Conservation (phyloP, 1,139 yeast species). For the Hemisphaericaspora xylofermentans region DNA sequence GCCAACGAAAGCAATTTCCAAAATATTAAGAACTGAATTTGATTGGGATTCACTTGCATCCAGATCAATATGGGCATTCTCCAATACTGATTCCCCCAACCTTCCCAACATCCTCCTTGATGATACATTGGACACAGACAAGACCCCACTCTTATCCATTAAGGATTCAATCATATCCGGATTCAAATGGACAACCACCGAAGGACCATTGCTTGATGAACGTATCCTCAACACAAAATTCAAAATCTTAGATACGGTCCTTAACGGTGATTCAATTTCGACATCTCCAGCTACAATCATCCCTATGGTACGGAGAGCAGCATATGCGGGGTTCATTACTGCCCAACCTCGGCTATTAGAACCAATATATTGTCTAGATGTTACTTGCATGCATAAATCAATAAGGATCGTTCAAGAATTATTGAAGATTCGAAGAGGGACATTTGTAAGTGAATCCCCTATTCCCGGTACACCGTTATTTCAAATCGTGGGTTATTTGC, state of each 20-base stretch:
- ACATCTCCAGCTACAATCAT: constrained; percentile 74
- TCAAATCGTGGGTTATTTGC: constrained; percentile 63
- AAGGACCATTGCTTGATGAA: constrained; percentile 91
- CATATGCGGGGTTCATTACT: constrained; percentile 76
- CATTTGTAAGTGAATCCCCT: constrained; percentile 47
- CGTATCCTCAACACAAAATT: constrained; percentile 72
- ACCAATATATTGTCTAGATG: constrained; percentile 69
- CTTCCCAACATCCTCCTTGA: constrained; percentile 64
- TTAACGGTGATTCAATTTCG: constrained; percentile 48
- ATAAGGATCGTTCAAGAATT: constrained; percentile 47
- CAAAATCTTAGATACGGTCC: constrained; percentile 60
- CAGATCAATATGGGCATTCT: constrained; percentile 79
- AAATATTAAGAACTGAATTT: constrained; percentile 54
- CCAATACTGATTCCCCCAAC: constrained; percentile 53
- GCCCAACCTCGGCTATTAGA: constrained; percentile 82
- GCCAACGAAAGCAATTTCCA: constrained; percentile 47
- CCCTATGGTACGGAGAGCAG: constrained; percentile 81
- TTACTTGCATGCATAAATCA: constrained; percentile 53
- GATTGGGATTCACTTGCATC: constrained; percentile 86
- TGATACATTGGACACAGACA: constrained; percentile 76
- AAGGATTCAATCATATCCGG: constrained; percentile 68
- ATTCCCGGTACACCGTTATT: constrained; percentile 76
- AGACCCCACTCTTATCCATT: constrained; percentile 42
- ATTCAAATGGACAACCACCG: constrained; percentile 77
- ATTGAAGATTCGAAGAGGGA: constrained; percentile 56